Conservation (phyloP, 2,329 filamentous ascomycete genomes). For the Trichoderma semiorbis region DNA sequence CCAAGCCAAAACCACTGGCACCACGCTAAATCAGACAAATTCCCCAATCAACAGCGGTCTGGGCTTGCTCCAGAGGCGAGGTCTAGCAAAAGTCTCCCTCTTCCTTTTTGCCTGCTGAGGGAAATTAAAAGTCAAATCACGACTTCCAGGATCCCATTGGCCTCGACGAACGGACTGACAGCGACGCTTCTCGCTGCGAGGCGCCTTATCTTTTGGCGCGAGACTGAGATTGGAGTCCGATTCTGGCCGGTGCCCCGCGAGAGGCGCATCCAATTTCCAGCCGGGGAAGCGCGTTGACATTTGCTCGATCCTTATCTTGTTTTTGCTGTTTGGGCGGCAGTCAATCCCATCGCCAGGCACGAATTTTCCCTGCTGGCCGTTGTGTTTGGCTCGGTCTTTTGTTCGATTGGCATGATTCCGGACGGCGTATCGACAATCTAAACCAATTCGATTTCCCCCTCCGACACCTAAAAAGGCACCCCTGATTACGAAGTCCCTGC, state of each 20-base stretch:
- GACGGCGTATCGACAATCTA: background rate
- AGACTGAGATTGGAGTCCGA: constrained; percentile 8
- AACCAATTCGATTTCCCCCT: background rate
- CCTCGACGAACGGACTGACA: background rate
- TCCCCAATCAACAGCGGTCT: constrained; percentile 18
- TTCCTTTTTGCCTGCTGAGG: background rate
- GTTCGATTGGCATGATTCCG: background rate
- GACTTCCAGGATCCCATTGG: background rate
- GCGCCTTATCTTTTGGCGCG: constrained; percentile 4
- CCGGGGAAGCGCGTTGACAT: background rate
- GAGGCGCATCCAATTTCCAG: constrained; percentile 1
- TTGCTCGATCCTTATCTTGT: background rate
- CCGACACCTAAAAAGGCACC: constrained; percentile 6
- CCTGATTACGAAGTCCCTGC: constrained; percentile 12
- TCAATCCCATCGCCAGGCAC: background rate
- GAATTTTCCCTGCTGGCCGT: background rate
- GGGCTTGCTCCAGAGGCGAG: constrained; percentile 4
- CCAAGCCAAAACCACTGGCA: background rate
- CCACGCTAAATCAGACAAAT: constrained; percentile 2
- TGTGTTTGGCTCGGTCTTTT: background rate
- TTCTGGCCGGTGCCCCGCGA: constrained; percentile 14
- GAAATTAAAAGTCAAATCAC: background rate
- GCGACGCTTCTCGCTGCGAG: constrained; percentile 11
- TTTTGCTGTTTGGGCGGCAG: background rate
- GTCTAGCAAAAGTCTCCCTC: constrained; percentile 5